Conservation (phyloP, 2,329 filamentous ascomycete genomes). For the Coleophoma crateriformis region DNA sequence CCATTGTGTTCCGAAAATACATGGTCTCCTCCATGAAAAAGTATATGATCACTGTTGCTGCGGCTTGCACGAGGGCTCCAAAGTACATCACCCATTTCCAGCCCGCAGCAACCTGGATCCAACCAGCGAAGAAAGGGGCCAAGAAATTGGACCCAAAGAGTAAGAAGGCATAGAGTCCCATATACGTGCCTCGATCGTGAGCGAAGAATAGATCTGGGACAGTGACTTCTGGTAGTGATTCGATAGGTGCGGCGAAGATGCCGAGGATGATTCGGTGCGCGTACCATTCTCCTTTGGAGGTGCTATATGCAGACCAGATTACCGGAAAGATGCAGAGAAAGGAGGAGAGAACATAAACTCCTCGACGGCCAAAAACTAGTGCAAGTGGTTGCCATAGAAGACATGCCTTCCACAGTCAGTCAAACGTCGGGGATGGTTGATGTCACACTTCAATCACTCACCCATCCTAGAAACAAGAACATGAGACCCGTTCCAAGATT, state of each 20-base stretch:
- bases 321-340: slow-evolving; percentile 27
- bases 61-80: slow-evolving; percentile 43
- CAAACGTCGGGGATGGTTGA: neutral
- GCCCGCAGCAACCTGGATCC: slow-evolving; percentile 36
- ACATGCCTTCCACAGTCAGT: slow-evolving; percentile 22
- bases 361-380: slow-evolving; percentile 18
- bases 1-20: slow-evolving; percentile 2
- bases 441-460: neutral
- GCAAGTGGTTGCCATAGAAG: slow-evolving; percentile 46
- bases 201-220: slow-evolving; percentile 34
- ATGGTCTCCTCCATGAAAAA: slow-evolving; percentile 54
- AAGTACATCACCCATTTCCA: slow-evolving; percentile 46
- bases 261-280: slow-evolving; percentile 20
- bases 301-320: slow-evolving; percentile 26
- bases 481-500: slow-evolving; percentile 42
- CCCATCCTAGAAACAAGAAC: slow-evolving; percentile 43
- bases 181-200: slow-evolving; percentile 35
- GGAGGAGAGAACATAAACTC: slow-evolving; percentile 18
- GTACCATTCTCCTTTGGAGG: slow-evolving; percentile 7
- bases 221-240: slow-evolving; percentile 25
- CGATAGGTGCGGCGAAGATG: slow-evolving; percentile 21
- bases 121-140: slow-evolving; percentile 38
- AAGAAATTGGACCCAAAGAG: slow-evolving; percentile 34
- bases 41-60: slow-evolving; percentile 42
- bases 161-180: slow-evolving; percentile 36